Evolutionary conservation across 495 filamentous ascomycete genomes (phyloP).

Genomic region (Xylaria palmicola): DNA sequence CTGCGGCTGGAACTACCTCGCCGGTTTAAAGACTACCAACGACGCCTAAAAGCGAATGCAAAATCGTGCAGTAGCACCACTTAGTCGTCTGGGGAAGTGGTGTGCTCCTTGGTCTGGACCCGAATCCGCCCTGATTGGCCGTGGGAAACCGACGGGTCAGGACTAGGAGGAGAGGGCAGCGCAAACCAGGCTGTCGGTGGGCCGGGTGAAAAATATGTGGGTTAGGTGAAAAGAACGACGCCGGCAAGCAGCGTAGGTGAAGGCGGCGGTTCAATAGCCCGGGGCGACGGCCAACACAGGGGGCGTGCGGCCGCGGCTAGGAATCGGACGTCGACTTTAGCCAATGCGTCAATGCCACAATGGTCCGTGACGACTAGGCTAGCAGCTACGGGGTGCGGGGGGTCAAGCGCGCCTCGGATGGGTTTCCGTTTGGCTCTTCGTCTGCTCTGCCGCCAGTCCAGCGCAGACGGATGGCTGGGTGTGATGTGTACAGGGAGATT

Average conservation of each 20-base stretch:
- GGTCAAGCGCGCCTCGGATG: background rate
- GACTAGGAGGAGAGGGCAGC: background rate
- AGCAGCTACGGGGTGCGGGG: background rate
- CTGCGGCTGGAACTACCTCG: background rate
- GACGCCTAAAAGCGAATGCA: background rate
- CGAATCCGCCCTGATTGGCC: background rate
- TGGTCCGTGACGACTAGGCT: constrained; percentile 1
- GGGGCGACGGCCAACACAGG: too few species aligned
- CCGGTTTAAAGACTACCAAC: background rate
- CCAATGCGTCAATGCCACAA: constrained; percentile 6
- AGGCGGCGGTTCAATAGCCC: background rate
- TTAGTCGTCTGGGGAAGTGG: constrained; percentile 2
- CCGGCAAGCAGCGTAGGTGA: constrained; percentile 3
- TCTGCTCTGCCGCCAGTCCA: background rate
- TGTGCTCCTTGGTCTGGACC: background rate
- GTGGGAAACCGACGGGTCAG: constrained; percentile 16
- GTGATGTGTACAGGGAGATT: background rate
- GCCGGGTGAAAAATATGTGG: constrained; percentile 10
- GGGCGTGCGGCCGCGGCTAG: too few species aligned
- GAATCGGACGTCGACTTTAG: background rate
- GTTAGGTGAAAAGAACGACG: constrained; percentile 12
- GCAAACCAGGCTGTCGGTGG: constrained; percentile 2
- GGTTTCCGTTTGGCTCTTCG: constrained; percentile 7
- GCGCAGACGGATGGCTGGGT: background rate
- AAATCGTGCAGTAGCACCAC: constrained; percentile 1